Conservation (phyloP, 768 basidiomycete species). For the Gloeopeniophorella convolvens region DNA sequence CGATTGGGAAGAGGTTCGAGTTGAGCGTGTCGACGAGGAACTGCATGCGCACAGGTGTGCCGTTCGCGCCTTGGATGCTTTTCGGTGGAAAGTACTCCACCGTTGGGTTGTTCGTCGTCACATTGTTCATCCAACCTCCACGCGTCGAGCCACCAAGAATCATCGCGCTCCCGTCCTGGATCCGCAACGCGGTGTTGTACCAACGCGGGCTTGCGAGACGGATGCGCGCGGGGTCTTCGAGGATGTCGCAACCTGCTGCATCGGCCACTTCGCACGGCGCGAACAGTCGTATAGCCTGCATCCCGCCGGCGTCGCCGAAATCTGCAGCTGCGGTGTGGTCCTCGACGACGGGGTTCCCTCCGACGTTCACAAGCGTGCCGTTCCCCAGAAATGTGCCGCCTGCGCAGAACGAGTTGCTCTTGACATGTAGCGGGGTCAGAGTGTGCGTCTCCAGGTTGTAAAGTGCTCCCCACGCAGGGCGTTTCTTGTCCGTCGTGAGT, state of each 20-base stretch:
- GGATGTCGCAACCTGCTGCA: slow-evolving; percentile 49
- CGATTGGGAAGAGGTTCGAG: slow-evolving; percentile 79
- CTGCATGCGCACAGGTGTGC: slow-evolving; percentile 53
- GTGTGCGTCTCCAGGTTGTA: slow-evolving; percentile 63
- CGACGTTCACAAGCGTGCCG: slow-evolving; percentile 72
- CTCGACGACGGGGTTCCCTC: slow-evolving; percentile 74
- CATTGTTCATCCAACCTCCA: slow-evolving; percentile 85
- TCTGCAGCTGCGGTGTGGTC: slow-evolving; percentile 58
- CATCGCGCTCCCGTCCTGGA: slow-evolving; percentile 75
- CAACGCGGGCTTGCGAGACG: slow-evolving; percentile 75
- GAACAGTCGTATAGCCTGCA: slow-evolving; percentile 68
- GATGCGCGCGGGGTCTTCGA: slow-evolving; percentile 55
- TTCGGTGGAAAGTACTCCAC: slow-evolving; percentile 82
- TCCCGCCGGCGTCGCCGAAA: slow-evolving; percentile 69
- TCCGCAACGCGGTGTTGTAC: slow-evolving; percentile 69
- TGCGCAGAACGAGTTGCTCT: slow-evolving; percentile 84
- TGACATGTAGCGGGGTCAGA: slow-evolving; percentile 53
- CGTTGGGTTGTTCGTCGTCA: slow-evolving; percentile 74
- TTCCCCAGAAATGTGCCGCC: slow-evolving; percentile 74
- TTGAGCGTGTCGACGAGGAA: slow-evolving; percentile 69
- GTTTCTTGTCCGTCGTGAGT: slow-evolving; percentile 52
- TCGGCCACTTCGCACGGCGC: slow-evolving; percentile 52
- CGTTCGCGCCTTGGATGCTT: slow-evolving; percentile 56
- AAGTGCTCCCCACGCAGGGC: slow-evolving; percentile 76
- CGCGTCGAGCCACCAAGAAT: slow-evolving; percentile 76